Conservation (phyloP, 257 asterid genomes). For the Lycium ferocissimum region DNA sequence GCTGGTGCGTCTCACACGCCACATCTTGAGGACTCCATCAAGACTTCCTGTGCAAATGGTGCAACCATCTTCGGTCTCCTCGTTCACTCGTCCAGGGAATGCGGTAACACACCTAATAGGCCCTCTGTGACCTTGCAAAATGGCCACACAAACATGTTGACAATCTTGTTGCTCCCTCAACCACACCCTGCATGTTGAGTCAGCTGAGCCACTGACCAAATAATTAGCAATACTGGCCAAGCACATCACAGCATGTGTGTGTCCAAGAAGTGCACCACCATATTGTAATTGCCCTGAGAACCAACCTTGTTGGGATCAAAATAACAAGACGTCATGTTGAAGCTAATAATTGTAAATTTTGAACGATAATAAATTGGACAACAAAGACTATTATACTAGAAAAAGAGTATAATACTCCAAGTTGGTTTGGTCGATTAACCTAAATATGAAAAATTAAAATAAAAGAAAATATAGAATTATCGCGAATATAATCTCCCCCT, state of each 20-base stretch:
- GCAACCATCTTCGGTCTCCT: constrained; percentile 69
- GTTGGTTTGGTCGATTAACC: no score
- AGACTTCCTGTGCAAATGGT: constrained; percentile 85
- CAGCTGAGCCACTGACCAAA: constrained; percentile 85
- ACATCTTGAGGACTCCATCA: constrained; percentile 84
- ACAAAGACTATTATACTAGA: no score
- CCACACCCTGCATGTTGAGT: constrained; percentile 79
- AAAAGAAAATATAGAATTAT: no score
- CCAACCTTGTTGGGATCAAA: constrained; percentile 45
- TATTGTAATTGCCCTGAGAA: constrained; percentile 87
- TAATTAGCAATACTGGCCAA: constrained; percentile 57
- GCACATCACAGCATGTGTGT: constrained; percentile 90
- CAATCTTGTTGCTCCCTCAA: constrained; percentile 63
- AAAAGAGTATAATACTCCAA: no score
- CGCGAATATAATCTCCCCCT: no score
- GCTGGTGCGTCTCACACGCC: constrained; percentile 60
- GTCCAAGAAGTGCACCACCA: constrained; percentile 90
- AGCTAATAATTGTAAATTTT: no score
- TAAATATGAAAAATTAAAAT: no score
- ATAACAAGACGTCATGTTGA: no score
- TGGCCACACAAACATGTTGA: constrained; percentile 68
- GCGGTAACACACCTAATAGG: constrained; percentile 74
- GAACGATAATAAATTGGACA: no score
- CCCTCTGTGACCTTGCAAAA: constrained; percentile 85
- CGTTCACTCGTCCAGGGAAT: constrained; percentile 43